These are phyloP conservation scores for Ceratocystis alfenasii DNA, from an alignment of 2,329 filamentous ascomycete species.

Conservation along the genomic window DNA sequence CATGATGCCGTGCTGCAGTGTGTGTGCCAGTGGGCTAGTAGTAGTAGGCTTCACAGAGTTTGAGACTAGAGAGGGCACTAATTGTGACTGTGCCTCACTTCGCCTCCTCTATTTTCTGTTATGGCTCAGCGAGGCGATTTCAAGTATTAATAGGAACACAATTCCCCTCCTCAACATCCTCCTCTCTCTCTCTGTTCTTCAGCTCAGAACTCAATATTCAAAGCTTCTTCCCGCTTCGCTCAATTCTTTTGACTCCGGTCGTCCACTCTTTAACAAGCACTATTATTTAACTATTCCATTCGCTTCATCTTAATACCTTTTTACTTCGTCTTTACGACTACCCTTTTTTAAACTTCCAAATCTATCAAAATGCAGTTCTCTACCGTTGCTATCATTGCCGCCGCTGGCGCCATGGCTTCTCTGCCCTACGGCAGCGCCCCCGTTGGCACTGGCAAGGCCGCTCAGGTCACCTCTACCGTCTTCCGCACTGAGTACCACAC, in stretches of 20 bases:
- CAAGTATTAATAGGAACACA: constrained; percentile 18
- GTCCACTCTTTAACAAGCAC: constrained; percentile 42
- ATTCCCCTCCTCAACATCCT: constrained; percentile 15
- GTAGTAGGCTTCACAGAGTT: background rate
- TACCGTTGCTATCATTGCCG: constrained; percentile 40
- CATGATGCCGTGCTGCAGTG: background rate
- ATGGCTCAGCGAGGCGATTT: background rate
- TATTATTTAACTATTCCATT: constrained; percentile 30
- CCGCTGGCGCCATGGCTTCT: constrained; percentile 38
- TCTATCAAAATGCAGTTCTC: constrained; percentile 42
- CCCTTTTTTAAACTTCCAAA: constrained; percentile 25
- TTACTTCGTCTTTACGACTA: constrained; percentile 26
- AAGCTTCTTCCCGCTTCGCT: constrained; percentile 31
- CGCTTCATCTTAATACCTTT: constrained; percentile 24
- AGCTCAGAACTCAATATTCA: constrained; percentile 36
- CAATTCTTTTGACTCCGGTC: constrained; percentile 41
- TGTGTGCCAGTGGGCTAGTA: background rate
- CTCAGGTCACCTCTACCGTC: constrained; percentile 38
- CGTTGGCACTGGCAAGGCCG: constrained; percentile 32
- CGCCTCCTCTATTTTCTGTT: constrained; percentile 6
- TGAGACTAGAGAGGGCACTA: constrained; percentile 2
- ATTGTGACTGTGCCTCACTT: constrained; percentile 7
- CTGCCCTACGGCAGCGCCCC: constrained; percentile 22
- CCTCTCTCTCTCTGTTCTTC: constrained; percentile 30
- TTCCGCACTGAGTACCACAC: constrained; percentile 48